These are phyloP conservation scores for Boehmeria nivea DNA, from an alignment of 306 rosid genomes.

Conservation along the genomic window DNA sequence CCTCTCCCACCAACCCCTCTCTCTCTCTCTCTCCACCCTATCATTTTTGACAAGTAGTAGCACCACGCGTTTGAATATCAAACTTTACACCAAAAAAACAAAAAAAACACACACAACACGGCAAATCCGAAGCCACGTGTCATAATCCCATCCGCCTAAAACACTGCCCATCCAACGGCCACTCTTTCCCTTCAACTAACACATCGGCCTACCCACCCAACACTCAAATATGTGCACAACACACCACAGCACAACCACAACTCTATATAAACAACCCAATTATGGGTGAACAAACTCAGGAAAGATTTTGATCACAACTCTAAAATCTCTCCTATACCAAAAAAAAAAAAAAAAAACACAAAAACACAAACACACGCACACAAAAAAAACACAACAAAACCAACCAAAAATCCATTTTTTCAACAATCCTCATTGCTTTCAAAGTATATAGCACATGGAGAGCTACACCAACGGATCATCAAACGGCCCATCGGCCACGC, in stretches of 20 bases:
- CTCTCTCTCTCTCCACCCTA: not conserved
- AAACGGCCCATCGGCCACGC: too few relatives aligned
- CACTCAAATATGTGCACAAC: conserved; percentile 25
- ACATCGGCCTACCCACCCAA: conserved; percentile 63
- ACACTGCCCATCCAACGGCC: conserved; percentile 45
- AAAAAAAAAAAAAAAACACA: too few relatives aligned
- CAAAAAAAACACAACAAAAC: too few relatives aligned
- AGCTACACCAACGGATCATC: too few relatives aligned
- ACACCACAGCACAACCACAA: not conserved
- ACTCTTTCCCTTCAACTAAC: conserved; percentile 59
- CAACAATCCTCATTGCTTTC: too few relatives aligned
- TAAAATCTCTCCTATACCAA: not conserved
- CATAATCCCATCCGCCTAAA: conserved; percentile 16
- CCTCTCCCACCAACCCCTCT: conserved; percentile 24
- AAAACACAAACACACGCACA: too few relatives aligned
- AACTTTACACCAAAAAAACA: not conserved
- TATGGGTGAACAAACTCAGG: conserved; percentile 30
- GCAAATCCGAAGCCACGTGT: conserved; percentile 31
- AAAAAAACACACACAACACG: too few relatives aligned
- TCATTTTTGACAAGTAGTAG: conserved; percentile 20
- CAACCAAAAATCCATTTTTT: not conserved
- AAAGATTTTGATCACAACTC: conserved; percentile 18
- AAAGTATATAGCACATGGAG: too few relatives aligned
- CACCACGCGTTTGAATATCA: conserved; percentile 10
- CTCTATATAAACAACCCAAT: conserved; percentile 27